Evolutionary conservation across 1,139 yeast genomes (phyloP).

Genomic region (Taiozyma onychis): DNA sequence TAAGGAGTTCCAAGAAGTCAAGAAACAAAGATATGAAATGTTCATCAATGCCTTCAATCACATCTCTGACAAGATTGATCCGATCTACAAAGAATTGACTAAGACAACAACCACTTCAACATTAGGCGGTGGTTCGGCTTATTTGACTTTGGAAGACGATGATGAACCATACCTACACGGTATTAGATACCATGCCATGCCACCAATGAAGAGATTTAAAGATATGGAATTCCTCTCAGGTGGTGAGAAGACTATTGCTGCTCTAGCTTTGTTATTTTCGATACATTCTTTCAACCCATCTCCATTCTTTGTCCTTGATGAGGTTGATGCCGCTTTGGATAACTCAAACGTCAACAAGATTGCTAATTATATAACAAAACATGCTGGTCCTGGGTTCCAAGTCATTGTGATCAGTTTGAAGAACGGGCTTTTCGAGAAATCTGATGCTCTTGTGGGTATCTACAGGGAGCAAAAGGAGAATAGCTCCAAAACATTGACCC

Average conservation of each 20-base stretch:
- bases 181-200: constrained; percentile 89
- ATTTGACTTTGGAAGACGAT: constrained; percentile 78
- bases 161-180: constrained; percentile 87
- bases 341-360: constrained; percentile 80
- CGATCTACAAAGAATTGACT: constrained; percentile 84
- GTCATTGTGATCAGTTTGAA: constrained; percentile 92
- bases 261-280: constrained; percentile 85
- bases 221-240: constrained; percentile 94
- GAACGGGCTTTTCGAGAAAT: constrained; percentile 78
- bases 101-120: constrained; percentile 45
- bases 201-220: constrained; percentile 89
- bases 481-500: constrained; percentile 69
- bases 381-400: constrained; percentile 78
- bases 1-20: constrained; percentile 55
- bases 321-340: constrained; percentile 96
- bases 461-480: constrained; percentile 79
- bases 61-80: constrained; percentile 66
- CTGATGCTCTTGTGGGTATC: constrained; percentile 90
- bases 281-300: constrained; percentile 89
- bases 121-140: constrained; percentile 90
- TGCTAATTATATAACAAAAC: constrained; percentile 74
- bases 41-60: constrained; percentile 76
- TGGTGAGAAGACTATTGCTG: constrained; percentile 97
- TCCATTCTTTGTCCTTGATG: constrained; percentile 94
- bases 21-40: constrained; percentile 48